Evolutionary conservation across 2,329 filamentous ascomycete genomes (phyloP), one percentile per base, ranked within the genome.

Genomic region (Aspergillus cejpii): DNA sequence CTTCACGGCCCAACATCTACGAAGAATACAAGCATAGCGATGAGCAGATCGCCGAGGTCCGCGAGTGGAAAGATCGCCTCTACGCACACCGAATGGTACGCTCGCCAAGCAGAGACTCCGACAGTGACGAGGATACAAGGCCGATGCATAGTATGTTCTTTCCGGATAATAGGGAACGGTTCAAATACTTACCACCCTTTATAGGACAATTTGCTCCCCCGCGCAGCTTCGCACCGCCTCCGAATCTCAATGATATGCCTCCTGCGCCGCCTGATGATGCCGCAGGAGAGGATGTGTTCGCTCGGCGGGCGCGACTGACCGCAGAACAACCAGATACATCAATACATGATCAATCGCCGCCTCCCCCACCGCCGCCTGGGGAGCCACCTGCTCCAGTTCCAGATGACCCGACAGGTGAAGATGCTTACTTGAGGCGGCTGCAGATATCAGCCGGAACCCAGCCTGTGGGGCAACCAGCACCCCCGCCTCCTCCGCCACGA

Each of bases 1-100:
- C 88, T 1, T 74, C 84, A 8, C 74, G 85, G 29, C 89, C 90
- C 6, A 94, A 87, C 31, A 89, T 83, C 54, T 85, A 91, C 39
- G 85, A 90, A 44, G 85, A 91, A 59, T 96, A 92, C 62, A 78
- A 86, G 48, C 76, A 82, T 48, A 92, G 87, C 59, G 87, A 94
- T 47, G 89, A 94, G 68, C 84, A 87, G 61, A 79, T 90, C 47
- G 73, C 78, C 14, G 88, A 94, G 62, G 78, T 89, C 3, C 77
- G 80, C 45, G 88, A 94, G 57, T 96, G 90, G 90, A 94, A 90
- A 62, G 80, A 83, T 31, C 71, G 85, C 28, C 73, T 95, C 11
- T 90, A 92, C 63, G 80, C 81, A 11, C 85, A 89, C 60, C 76
- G 81, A 36, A 77, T 76, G 55, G 73, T 65, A 48, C 67, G 62